Evolutionary conservation across 768 basidiomycete genomes (phyloP), one percentile per base, ranked within the genome.

Genomic region (Mycena amicta): DNA sequence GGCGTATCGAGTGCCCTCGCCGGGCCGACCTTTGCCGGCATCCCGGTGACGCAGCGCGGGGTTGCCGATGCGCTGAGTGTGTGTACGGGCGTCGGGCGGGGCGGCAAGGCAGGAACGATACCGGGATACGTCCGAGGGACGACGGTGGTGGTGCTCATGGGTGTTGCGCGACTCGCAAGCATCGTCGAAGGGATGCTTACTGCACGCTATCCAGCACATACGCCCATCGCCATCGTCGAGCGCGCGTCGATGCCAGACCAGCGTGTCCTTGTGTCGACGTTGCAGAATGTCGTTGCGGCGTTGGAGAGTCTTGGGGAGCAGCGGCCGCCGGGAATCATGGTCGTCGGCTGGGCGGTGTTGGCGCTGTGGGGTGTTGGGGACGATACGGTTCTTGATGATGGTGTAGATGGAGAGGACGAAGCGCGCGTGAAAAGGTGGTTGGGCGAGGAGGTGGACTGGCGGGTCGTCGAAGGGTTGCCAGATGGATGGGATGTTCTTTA

Each of bases 231-330:
- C 6, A 87, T 98, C 63, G 86, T 99, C 52, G 97, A 99, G 72
- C 84, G 96, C 5, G 95, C 92, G n/a, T 92, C 91, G 22, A 90
- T 92, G 81, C 86, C 89, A 0, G 97, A 99, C 73, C 97, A 98
- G 73, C 77, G 97, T 15, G 85, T 91, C 2, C 79, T 97, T 22
- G 79, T 80, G 27, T 90, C 89, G 18, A 98, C 95, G 1, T 70
- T 99, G 50, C 78, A 74, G 54, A 80, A 88, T 66, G 83, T 98
- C 37, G 83, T 82, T 16, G 73, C 72, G 18, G 93, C 90, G 1
- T 70, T 98, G 70, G 87, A 88, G 55, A 84, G 81, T 59, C 75
- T 81, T 2, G 93, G 90, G 6, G 90, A 93, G 65, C 95, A 98
- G 71, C 76, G 95, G 31, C 94, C 95, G 18, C 97, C 97, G 0